Conservation (phyloP, 2,329 filamentous ascomycete genomes). For the Aureobasidium lini region DNA sequence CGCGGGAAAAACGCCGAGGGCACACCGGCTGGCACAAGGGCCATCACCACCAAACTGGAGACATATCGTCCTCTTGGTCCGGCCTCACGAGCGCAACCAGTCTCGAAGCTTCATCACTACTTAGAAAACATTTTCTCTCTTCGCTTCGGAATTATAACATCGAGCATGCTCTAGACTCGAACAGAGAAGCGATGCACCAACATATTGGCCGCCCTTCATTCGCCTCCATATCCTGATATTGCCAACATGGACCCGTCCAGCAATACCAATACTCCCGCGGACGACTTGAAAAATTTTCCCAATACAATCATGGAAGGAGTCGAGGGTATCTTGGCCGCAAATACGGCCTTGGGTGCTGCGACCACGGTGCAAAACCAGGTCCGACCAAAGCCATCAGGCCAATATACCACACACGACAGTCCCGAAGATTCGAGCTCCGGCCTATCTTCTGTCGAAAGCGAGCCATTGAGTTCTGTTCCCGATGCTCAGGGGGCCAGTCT, state of each 20-base stretch:
- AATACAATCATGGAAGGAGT: not conserved
- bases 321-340: not conserved
- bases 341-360: not conserved
- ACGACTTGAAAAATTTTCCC: not conserved
- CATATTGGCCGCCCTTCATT: not conserved
- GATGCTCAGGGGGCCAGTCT: not conserved
- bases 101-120: not conserved
- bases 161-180: not conserved
- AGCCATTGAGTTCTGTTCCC: constrained; percentile 2
- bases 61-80: constrained; percentile 1
- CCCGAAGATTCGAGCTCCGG: constrained; percentile 7
- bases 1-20: constrained; percentile 4
- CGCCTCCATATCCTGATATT: constrained; percentile 11
- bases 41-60: not conserved
- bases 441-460: constrained; percentile 12
- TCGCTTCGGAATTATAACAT: not conserved
- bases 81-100: not conserved
- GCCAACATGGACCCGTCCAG: constrained; percentile 1
- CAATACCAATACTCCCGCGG: not conserved
- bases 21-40: not conserved
- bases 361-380: not conserved
- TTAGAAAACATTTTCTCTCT: not conserved
- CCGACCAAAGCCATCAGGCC: constrained; percentile 1
- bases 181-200: not conserved
- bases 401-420: not conserved